Evolutionary conservation across 352 stramenopile species (phyloP), one percentile per base, ranked within the genome.

Genomic region (Pythium volutum): DNA sequence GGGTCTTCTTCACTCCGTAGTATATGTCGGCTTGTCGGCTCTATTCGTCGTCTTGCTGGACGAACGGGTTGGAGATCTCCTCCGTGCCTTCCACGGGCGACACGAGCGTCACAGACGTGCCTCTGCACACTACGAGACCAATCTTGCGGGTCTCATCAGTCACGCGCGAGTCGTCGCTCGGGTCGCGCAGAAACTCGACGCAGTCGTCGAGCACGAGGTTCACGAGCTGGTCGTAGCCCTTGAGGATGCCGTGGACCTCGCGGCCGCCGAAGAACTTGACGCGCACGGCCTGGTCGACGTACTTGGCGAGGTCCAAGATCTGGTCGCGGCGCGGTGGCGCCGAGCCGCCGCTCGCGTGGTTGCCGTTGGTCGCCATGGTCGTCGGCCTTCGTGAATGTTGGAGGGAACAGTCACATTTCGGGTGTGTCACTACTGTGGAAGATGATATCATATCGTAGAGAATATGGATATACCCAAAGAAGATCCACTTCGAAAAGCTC

Each of bases 191-290:
- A 69, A 94, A 98, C 80, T 99, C 96, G 57, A 98, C 77, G 67
- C 91, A 96, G 69, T 99, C 93, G 65, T 99, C 96, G 51, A 99
- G 83, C 46, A 98, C 96, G 41, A 99, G 82, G 83, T 99, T 99
- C 38, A 98, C 93, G 34, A 99, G 76, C 68, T 98, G 90, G 73
- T 99, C 96, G 77, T 98, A 99, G 57, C 96, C 96, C 70, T 97
- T 97, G 41, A 99, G 77, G 43, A 88, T 84, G 57, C 96, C 96
- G 57, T 87, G 78, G 16, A 98, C 78, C 73, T 98, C 93, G 57
- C 95, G 76, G 0, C 96, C 96, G 26, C 95, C 96, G 36, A 97
- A 79, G 61, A 97, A 98, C 75, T 98, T 97, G 45, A 98, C 93
- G 56, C 91, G 91, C 41, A 98, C 91, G 20, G 81, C 80, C 62